Conservation (phyloP, 768 basidiomycete species). For the Amanita pseudoporphyria region DNA sequence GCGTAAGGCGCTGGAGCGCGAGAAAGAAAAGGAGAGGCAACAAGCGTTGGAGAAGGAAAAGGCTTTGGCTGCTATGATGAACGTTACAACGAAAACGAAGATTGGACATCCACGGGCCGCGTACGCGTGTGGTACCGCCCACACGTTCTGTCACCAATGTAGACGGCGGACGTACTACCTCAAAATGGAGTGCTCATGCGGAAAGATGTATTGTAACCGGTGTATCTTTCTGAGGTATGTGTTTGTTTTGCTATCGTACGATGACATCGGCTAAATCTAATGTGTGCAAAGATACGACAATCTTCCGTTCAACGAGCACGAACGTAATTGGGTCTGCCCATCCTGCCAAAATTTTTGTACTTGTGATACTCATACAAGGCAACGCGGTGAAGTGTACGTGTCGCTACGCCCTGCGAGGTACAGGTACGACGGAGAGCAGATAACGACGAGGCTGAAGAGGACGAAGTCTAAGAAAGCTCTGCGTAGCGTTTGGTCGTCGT, state of each 20-base stretch:
- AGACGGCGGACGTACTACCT: conserved; percentile 5
- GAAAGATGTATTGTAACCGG: conserved; percentile 10
- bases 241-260: neutral
- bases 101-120: conserved; percentile 8
- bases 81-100: neutral
- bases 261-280: neutral
- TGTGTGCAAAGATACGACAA: conserved; percentile 19
- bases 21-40: conserved; percentile 3
- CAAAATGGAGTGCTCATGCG: conserved; percentile 14
- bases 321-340: conserved; percentile 31
- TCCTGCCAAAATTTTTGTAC: conserved; percentile 35
- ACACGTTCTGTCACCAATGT: conserved; percentile 18
- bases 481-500: neutral
- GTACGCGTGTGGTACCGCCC: neutral
- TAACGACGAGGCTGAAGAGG: neutral
- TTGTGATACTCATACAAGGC: conserved; percentile 34
- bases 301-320: conserved; percentile 12
- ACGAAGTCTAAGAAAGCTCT: neutral
- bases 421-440: neutral
- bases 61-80: neutral
- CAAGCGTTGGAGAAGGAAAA: conserved; percentile 1
- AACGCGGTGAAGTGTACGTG: conserved; percentile 38
- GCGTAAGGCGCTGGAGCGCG: conserved; percentile 1
- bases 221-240: conserved; percentile 14
- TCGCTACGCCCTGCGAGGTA: conserved; percentile 14